phyloP scores from a whole-genome alignment of 129 eudicot genomes.

The Pulicaria dysenterica region DNA sequence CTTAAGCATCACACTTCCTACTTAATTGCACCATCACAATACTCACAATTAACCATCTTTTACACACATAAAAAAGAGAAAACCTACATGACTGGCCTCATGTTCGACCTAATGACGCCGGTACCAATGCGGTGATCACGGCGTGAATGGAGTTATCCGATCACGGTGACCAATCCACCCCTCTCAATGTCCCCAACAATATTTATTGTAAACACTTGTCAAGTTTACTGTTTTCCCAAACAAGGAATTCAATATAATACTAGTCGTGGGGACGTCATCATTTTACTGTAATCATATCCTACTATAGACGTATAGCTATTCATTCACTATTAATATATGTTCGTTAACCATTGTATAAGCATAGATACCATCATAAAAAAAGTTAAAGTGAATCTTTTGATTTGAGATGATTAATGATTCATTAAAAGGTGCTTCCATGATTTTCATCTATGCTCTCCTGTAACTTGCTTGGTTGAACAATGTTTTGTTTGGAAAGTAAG shows the following conservation, averaged over 20 bases:
- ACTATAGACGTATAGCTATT: not conserved
- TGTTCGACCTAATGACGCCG: too few species aligned
- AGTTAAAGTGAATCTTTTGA: conserved; percentile 13
- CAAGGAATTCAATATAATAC: not conserved
- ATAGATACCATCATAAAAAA: not conserved
- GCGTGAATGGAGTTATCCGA: too few species aligned
- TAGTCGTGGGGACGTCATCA: not conserved
- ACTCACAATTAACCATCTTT: too few species aligned
- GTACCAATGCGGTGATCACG: too few species aligned
- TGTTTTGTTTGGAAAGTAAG: not conserved
- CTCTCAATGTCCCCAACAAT: not conserved
- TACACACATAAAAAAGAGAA: too few species aligned
- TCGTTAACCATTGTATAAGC: not conserved
- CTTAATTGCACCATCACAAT: too few species aligned
- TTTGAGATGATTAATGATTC: conserved; percentile 16
- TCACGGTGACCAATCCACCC: too few species aligned
- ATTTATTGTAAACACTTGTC: not conserved
- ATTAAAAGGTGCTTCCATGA: conserved; percentile 1
- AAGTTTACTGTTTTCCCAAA: conserved; percentile 2
- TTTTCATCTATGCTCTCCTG: conserved; percentile 2
- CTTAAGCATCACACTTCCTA: too few species aligned
- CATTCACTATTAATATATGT: not conserved
- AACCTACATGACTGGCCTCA: too few species aligned
- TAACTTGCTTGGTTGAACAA: not conserved
- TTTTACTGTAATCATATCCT: not conserved